These are phyloP conservation scores for Apophysomyces trapeziformis DNA, from an alignment of 371 early-diverging fungal species.

Conservation along the genomic window DNA sequence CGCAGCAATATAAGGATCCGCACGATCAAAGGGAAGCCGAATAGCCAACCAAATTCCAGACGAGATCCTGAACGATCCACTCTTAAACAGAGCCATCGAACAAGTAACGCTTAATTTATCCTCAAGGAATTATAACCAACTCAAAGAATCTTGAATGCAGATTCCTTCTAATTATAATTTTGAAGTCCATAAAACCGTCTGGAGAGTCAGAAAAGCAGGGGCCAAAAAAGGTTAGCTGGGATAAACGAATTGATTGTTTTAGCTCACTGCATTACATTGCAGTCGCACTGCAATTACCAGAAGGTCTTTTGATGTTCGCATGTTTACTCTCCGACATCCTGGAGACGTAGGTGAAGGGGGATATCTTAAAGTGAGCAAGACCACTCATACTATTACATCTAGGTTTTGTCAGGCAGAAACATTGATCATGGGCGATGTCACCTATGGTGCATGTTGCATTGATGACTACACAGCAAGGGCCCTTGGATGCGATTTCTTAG, in stretches of 20 bases:
- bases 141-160: conserved; percentile 26
- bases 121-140: not conserved
- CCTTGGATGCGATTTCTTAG: conserved; percentile 95
- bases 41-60: conserved; percentile 85
- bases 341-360: conserved; percentile 64
- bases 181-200: conserved; percentile 98
- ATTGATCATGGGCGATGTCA: conserved; percentile 99
- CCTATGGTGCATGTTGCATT: conserved; percentile 99
- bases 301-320: conserved; percentile 97
- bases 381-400: conserved; percentile 5
- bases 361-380: not conserved
- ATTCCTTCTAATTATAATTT: conserved; percentile 99
- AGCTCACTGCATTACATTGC: not conserved
- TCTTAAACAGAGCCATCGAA: conserved; percentile 81
- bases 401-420: conserved; percentile 90
- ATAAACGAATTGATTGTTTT: not conserved
- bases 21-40: conserved; percentile 37
- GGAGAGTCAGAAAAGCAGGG: conserved; percentile 82
- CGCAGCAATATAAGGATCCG: conserved; percentile 13
- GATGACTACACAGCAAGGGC: conserved; percentile 97
- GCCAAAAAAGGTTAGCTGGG: conserved; percentile 73
- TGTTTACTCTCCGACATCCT: conserved; percentile 91
- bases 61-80: conserved; percentile 80
- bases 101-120: conserved; percentile 43
- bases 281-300: conserved; percentile 99